Evolutionary conservation across 106 monocot genomes (phyloP), one percentile per base, ranked within the genome.

Genomic region (Amphibolis antarctica): DNA sequence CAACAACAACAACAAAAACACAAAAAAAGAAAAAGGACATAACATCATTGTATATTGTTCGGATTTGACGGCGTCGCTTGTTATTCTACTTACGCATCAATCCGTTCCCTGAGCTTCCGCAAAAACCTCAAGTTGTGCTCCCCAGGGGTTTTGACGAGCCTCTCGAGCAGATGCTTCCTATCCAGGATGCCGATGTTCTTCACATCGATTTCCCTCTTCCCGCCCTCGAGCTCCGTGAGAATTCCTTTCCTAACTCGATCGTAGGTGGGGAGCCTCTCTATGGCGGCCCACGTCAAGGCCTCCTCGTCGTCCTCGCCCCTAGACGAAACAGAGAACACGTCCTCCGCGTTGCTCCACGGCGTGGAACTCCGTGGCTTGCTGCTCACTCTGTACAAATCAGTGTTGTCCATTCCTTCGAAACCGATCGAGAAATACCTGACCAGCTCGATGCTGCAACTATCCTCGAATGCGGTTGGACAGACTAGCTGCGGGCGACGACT

Each of bases 231-330:
- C 4, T 15, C 74, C 4, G 29, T 36, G 15, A 59, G 44, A 14
- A 74, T 66, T 18, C 74, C 74, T 23, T 55, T 74, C 52, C 66
- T 58, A 19, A 74, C 20, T 17, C 74, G 58, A 44, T 74, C 66
- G n/a, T 74, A 74, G 23, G 74, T 74, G 7, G 74, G 74, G 23
- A 74, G 51, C 51, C 52, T 74, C 66, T 74, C 74, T 9, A 74
- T 60, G 28, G 66, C 66, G 11, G 74, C 74, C 74, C 74, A 74
- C 44, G 59, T 74, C 23, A 74, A 58, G 46, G 66, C 74, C 59
- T 74, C 74, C 42, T 74, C 74, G 20, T 74, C 74, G 42, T 67
- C 74, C 22, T 74, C 74, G 28, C 65, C 73, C 17, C 74, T 30
- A 5, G 54, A 59, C 3, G 74, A 74, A 11, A 23, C 12, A 18